phyloP scores from a whole-genome alignment of 129 eudicot genomes.

The Smallanthus sonchifolius region DNA sequence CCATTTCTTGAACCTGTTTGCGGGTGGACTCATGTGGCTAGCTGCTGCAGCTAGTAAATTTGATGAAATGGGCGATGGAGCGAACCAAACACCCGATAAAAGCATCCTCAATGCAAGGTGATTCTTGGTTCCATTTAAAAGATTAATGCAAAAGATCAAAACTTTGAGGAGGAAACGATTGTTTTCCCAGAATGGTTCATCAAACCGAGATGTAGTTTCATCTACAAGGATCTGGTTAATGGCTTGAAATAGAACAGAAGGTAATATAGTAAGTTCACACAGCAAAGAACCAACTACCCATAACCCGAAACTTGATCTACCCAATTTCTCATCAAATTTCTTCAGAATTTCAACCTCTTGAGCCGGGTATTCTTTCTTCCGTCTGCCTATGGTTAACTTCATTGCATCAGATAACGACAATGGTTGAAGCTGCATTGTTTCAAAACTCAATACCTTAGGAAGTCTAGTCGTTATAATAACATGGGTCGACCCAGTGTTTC shows the following conservation, averaged over 20 bases:
- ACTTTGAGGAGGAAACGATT: slow-evolving; percentile 56
- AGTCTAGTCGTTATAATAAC: slow-evolving; percentile 76
- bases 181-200: slow-evolving; percentile 55
- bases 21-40: slow-evolving; percentile 37
- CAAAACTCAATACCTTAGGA: slow-evolving; percentile 62
- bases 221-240: slow-evolving; percentile 46
- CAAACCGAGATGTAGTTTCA: slow-evolving; percentile 35
- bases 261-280: slow-evolving; percentile 55
- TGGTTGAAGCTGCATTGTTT: slow-evolving; percentile 63
- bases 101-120: slow-evolving; percentile 65
- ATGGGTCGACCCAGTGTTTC: slow-evolving; percentile 79
- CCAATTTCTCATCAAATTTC: slow-evolving; percentile 65
- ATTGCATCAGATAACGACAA: slow-evolving; percentile 64
- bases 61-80: slow-evolving; percentile 66
- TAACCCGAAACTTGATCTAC: slow-evolving; percentile 70
- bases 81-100: slow-evolving; percentile 84
- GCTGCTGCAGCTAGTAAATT: slow-evolving; percentile 69
- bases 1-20: slow-evolving; percentile 51
- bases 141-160: slow-evolving; percentile 46
- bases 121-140: slow-evolving; percentile 54
- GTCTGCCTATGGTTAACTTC: slow-evolving; percentile 51
- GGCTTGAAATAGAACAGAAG: slow-evolving; percentile 68
- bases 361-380: slow-evolving; percentile 52
- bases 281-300: slow-evolving; percentile 67
- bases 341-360: slow-evolving; percentile 50